These are phyloP conservation scores for Hylodesmum podocarpum DNA, from an alignment of 306 rosid genomes.

Conservation along the genomic window DNA sequence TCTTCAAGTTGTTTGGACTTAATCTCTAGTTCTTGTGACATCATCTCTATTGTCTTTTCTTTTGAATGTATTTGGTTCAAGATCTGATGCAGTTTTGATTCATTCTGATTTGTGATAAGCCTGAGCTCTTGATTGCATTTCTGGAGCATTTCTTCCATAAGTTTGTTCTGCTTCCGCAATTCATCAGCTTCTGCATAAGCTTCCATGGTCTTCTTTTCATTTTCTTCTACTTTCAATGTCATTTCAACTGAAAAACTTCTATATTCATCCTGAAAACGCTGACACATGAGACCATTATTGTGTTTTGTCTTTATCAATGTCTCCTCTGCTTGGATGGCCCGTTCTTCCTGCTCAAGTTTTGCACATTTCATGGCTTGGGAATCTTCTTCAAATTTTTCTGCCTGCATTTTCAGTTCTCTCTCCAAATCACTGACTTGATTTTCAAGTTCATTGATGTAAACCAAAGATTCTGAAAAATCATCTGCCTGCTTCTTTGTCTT, in stretches of 20 bases:
- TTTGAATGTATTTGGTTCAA: conserved; percentile 57
- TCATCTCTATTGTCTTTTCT: conserved; percentile 50
- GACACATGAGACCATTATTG: conserved; percentile 55
- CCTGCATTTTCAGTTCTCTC: conserved; percentile 64
- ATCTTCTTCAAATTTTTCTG: conserved; percentile 53
- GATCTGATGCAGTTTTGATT: conserved; percentile 58
- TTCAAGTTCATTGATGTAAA: conserved; percentile 76
- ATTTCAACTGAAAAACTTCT: conserved; percentile 68
- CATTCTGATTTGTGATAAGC: conserved; percentile 55
- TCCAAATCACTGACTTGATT: conserved; percentile 49
- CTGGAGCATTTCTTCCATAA: conserved; percentile 71
- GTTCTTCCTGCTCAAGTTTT: conserved; percentile 64
- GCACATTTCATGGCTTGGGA: conserved; percentile 52
- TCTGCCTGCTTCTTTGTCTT: conserved; percentile 61
- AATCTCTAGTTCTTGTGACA: conserved; percentile 57
- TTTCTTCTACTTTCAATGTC: conserved; percentile 68
- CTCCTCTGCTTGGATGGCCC: conserved; percentile 73
- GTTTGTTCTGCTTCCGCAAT: conserved; percentile 57
- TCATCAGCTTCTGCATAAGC: conserved; percentile 71
- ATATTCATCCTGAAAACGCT: conserved; percentile 69
- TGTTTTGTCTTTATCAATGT: conserved; percentile 58
- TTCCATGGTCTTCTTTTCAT: conserved; percentile 50
- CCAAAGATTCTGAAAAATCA: conserved; percentile 60
- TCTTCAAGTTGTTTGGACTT: conserved; percentile 65
- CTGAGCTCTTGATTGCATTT: conserved; percentile 68